Evolutionary conservation across 257 asterid genomes (phyloP).

Genomic region (Solanum bulbocastanum): DNA sequence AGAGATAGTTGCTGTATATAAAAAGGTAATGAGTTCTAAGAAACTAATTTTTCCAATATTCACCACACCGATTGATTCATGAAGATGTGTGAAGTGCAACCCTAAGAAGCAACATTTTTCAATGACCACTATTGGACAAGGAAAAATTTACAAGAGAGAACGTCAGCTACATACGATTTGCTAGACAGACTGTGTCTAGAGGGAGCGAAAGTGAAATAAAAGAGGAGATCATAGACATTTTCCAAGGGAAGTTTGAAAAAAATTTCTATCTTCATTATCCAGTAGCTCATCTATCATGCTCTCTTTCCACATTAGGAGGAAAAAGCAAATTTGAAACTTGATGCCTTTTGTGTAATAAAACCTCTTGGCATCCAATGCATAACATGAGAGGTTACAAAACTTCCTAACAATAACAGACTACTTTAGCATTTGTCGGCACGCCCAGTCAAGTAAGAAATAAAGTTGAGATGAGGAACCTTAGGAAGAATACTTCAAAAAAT

Average conservation of each 20-base stretch:
- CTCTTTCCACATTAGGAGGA: background rate
- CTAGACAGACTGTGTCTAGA: background rate
- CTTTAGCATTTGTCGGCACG: background rate
- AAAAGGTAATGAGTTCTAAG: background rate
- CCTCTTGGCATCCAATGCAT: background rate
- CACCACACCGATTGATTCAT: background rate
- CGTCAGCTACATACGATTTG: background rate
- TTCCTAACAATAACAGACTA: background rate
- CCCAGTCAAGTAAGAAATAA: background rate
- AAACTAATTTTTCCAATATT: background rate
- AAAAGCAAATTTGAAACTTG: background rate
- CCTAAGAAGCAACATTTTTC: background rate
- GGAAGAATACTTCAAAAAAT: background rate
- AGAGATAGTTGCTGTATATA: slow-evolving; percentile 59
- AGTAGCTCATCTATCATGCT: background rate
- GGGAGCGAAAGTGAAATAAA: background rate
- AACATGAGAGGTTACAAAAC: background rate
- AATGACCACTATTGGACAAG: background rate
- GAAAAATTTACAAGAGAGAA: background rate
- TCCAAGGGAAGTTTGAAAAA: background rate
- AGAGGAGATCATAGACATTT: background rate
- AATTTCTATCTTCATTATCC: background rate
- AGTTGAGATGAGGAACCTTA: background rate
- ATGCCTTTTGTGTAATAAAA: background rate
- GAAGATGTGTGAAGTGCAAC: background rate